Conservation (phyloP, 2,329 filamentous ascomycete species). For the Ascochyta lentis region DNA sequence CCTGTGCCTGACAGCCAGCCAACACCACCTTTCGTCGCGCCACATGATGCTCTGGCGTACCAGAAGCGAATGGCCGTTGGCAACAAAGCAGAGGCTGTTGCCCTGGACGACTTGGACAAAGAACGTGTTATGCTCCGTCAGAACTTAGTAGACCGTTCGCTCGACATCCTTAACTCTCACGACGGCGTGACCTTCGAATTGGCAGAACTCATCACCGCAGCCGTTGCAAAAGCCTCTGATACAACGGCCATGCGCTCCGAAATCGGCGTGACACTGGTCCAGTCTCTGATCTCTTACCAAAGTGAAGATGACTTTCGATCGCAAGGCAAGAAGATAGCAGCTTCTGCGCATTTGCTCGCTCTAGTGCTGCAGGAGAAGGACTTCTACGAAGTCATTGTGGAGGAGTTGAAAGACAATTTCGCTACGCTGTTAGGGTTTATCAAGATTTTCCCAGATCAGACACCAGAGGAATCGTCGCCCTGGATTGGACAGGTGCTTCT, state of each 20-base stretch:
- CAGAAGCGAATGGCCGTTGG: constrained; percentile 42
- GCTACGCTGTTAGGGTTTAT: constrained; percentile 79
- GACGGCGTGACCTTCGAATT: constrained; percentile 90
- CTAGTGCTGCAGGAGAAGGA: constrained; percentile 81
- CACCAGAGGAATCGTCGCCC: constrained; percentile 79
- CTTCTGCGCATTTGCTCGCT: constrained; percentile 90
- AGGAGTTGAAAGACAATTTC: constrained; percentile 78
- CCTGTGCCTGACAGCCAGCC: constrained; percentile 28
- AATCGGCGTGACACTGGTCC: constrained; percentile 81
- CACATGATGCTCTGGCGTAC: constrained; percentile 41
- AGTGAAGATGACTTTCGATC: constrained; percentile 63
- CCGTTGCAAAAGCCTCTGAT: constrained; percentile 68
- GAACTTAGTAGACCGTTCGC: constrained; percentile 84
- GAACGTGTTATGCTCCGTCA: constrained; percentile 75
- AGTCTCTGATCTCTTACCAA: constrained; percentile 76
- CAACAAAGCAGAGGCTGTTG: constrained; percentile 55
- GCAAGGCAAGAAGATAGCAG: constrained; percentile 75
- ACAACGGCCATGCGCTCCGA: constrained; percentile 69
- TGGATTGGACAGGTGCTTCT: constrained; percentile 93
- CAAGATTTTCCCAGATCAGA: constrained; percentile 69
- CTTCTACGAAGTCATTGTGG: constrained; percentile 80
- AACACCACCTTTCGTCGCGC: constrained; percentile 17
- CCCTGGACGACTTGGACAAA: constrained; percentile 80
- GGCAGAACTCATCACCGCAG: constrained; percentile 80
- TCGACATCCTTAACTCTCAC: constrained; percentile 89